Conservation (phyloP, 2,329 filamentous ascomycete species). For the Grosmannia clavigera region DNA sequence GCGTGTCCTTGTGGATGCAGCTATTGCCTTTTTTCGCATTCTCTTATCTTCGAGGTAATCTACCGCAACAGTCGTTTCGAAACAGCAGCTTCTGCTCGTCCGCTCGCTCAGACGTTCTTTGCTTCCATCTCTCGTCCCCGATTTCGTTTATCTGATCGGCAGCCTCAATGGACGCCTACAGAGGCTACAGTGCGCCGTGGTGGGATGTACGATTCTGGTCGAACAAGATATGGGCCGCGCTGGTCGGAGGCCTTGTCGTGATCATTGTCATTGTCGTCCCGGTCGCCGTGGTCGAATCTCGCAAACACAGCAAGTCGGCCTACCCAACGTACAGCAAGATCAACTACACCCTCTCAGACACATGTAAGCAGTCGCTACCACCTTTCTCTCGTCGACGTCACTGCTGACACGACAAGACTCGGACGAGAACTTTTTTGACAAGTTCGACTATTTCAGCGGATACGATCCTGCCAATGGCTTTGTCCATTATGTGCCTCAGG, state of each 20-base stretch:
- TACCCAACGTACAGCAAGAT: constrained; percentile 37
- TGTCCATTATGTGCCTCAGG: constrained; percentile 39
- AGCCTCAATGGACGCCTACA: constrained; percentile 1
- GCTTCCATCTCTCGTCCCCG: not conserved
- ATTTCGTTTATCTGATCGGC: no score
- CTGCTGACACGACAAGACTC: constrained; percentile 24
- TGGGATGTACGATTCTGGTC: constrained; percentile 39
- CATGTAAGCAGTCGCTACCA: constrained; percentile 25
- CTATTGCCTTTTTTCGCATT: not conserved
- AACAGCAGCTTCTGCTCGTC: not conserved
- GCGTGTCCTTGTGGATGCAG: not conserved
- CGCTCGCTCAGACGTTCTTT: not conserved
- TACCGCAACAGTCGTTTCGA: not conserved
- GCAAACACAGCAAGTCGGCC: constrained; percentile 16
- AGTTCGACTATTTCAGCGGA: constrained; percentile 39
- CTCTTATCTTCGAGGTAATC: not conserved
- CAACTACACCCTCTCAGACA: constrained; percentile 34
- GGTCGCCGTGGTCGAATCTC: constrained; percentile 28
- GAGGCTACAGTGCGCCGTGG: constrained; percentile 8
- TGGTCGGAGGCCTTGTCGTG: constrained; percentile 24
- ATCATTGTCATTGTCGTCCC: constrained; percentile 35
- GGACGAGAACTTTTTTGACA: constrained; percentile 38
- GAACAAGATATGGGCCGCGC: constrained; percentile 34
- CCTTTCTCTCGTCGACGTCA: no score
- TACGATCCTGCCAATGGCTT: constrained; percentile 38